phyloP scores from a whole-genome alignment of 1,139 yeast genomes.

The Yamadazyma aaseri region DNA sequence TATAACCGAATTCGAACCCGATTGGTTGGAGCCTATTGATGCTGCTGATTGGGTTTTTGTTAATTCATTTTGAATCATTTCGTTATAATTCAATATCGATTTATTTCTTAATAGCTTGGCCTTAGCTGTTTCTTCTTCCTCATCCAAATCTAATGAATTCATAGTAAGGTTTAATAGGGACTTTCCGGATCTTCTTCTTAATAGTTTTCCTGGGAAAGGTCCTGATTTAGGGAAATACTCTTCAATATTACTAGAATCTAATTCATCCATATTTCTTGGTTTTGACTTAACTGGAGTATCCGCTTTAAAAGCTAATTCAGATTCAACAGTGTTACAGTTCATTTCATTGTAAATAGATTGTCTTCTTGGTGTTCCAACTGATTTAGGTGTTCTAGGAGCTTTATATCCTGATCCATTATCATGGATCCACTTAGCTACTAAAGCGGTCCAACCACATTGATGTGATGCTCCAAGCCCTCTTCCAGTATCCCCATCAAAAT shows the following conservation, averaged over 20 bases:
- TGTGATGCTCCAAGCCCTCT: constrained; percentile 94
- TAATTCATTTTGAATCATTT: constrained; percentile 25
- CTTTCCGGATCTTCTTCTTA: constrained; percentile 70
- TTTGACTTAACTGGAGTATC: constrained; percentile 3
- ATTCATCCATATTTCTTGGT: constrained; percentile 18
- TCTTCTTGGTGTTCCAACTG: constrained; percentile 35
- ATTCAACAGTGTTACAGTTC: constrained; percentile 11
- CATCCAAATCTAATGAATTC: constrained; percentile 62
- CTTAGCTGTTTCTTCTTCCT: constrained; percentile 47
- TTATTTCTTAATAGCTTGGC: constrained; percentile 18
- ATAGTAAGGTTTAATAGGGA: constrained; percentile 68
- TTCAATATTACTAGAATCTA: constrained; percentile 35
- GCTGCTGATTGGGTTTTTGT: constrained; percentile 34
- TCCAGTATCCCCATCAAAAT: constrained; percentile 94
- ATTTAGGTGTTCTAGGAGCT: constrained; percentile 50
- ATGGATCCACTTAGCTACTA: constrained; percentile 90
- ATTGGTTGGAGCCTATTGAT: constrained; percentile 29
- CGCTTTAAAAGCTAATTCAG: constrained; percentile 6
- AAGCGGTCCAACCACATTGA: constrained; percentile 97
- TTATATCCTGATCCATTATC: constrained; percentile 79
- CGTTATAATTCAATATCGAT: constrained; percentile 17
- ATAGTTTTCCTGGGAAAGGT: constrained; percentile 55
- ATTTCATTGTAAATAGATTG: constrained; percentile 27
- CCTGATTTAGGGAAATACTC: constrained; percentile 43
- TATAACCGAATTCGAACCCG: constrained; percentile 28